Evolutionary conservation across 768 basidiomycete genomes (phyloP), one percentile per base, ranked within the genome.

Genomic region (Harrya chromipes): DNA sequence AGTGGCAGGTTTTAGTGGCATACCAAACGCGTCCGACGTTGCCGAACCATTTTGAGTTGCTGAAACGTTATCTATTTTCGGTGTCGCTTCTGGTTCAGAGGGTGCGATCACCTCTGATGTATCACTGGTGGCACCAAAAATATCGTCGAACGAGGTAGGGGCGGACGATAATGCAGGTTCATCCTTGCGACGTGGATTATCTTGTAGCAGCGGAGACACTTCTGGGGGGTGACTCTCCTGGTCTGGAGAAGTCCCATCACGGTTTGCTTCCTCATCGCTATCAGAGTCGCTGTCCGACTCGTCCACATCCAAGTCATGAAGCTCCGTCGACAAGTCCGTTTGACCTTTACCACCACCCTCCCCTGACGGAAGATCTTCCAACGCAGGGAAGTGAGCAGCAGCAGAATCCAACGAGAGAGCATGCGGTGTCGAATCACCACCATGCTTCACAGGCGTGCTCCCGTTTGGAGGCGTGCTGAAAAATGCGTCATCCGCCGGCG

Each of bases 381-480:
- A 53, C 19, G 70, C 65, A 26, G 77, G 73, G 62, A 75, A 74
- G 26, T 71, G 58, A 33, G 46, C 47, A 4, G 56, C 52, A 24
- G 48, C 60, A 38, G 54, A 55, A 38, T 67, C 62, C 47, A 70
- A 58, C 1, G 73, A 62, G 10, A 43, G 43, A 29, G 54, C 23
- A 17, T 63, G 59, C 2, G 58, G 55, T 13, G 54, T 53, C 1
- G 45, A 38, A 19, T 59, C 53, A 21, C 49, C 50, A 1, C 46
- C 43, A 16, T 41, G 44, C 43, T 49, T 47, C 26, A 62, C 46
- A 17, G 69, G 63, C 20, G 71, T 64, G 19, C 57, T 51, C n/a
- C 71, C 74, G 12, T 76, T 75, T 1, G 78, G 81, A 24, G 85
- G 83, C 0, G 84, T 87, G 42, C 75, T 70, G 57, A 88, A 88